Conservation (phyloP, 1,139 yeast species). For the Eremothecium sinecaudum region DNA sequence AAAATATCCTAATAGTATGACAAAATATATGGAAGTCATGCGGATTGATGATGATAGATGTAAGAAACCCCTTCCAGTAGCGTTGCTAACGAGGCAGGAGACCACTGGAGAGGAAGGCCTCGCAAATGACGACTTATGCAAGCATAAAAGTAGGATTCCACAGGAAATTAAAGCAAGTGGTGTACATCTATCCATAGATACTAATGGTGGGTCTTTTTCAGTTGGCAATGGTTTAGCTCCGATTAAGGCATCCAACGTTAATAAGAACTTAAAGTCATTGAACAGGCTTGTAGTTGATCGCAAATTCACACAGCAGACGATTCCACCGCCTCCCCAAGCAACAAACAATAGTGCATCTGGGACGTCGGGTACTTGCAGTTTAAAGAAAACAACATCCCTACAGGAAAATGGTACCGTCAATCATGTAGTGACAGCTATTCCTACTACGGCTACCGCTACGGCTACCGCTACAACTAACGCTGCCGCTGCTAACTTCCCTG, state of each 20-base stretch:
- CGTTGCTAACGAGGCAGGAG: slow-evolving; percentile 23
- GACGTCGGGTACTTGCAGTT: not conserved
- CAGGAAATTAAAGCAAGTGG: slow-evolving; percentile 33
- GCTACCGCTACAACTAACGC: slow-evolving; percentile 3
- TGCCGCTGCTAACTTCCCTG: slow-evolving; percentile 1
- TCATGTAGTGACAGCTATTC: slow-evolving; percentile 6
- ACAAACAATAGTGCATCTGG: not conserved
- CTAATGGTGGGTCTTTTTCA: slow-evolving; percentile 20
- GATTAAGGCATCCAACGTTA: slow-evolving; percentile 29
- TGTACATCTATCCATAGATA: slow-evolving; percentile 30
- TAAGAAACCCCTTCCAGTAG: slow-evolving; percentile 5
- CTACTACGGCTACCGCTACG: slow-evolving; percentile 4
- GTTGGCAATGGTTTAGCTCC: slow-evolving; percentile 31
- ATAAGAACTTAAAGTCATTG: slow-evolving; percentile 25
- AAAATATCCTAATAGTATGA: slow-evolving; percentile 8
- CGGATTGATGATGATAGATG: slow-evolving; percentile 1
- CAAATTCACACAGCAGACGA: slow-evolving; percentile 12
- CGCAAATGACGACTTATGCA: slow-evolving; percentile 25
- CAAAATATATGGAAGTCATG: slow-evolving; percentile 7
- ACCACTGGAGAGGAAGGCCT: slow-evolving; percentile 23
- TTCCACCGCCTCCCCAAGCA: slow-evolving; percentile 4
- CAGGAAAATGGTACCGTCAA: slow-evolving; percentile 4
- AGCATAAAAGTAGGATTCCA: slow-evolving; percentile 20
- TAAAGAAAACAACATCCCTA: slow-evolving; percentile 5
- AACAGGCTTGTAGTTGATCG: slow-evolving; percentile 29